Evolutionary conservation across 1,284 basidiomycete species (phyloP).

Genomic region (Xanthoconium separans): DNA sequence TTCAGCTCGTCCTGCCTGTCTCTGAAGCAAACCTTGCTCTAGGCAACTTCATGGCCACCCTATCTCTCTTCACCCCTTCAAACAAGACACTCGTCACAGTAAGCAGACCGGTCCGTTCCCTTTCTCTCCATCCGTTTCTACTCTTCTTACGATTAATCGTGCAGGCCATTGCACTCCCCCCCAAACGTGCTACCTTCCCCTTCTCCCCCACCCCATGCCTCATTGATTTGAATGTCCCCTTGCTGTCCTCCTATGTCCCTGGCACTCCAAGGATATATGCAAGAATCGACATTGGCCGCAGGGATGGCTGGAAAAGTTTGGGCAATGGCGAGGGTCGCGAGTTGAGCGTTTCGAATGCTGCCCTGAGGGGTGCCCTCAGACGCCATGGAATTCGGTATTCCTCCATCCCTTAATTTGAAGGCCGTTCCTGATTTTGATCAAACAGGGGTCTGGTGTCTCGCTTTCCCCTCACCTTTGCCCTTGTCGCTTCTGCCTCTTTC

Average conservation of each 20-base stretch:
- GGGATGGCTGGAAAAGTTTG: slow-evolving; percentile 65
- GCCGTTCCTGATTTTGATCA: background rate
- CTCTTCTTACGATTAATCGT: slow-evolving; percentile 16
- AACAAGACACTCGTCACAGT: slow-evolving; percentile 60
- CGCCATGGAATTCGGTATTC: slow-evolving; percentile 64
- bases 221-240: slow-evolving; percentile 49
- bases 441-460: slow-evolving; percentile 65
- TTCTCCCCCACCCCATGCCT: slow-evolving; percentile 42
- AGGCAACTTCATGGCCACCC: slow-evolving; percentile 76
- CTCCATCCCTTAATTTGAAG: slow-evolving; percentile 1
- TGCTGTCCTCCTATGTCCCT: slow-evolving; percentile 52
- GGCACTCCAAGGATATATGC: slow-evolving; percentile 51
- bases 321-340: slow-evolving; percentile 69
- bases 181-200: slow-evolving; percentile 28
- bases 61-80: slow-evolving; percentile 53
- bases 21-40: slow-evolving; percentile 66
- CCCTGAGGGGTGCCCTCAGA: slow-evolving; percentile 56
- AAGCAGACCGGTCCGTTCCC: slow-evolving; percentile 61
- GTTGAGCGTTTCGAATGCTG: slow-evolving; percentile 60
- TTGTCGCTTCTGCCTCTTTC: slow-evolving; percentile 42
- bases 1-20: slow-evolving; percentile 65
- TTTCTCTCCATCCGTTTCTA: background rate
- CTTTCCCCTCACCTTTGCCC: slow-evolving; percentile 57
- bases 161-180: slow-evolving; percentile 59
- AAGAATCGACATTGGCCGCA: slow-evolving; percentile 62